Base-by-base conservation (phyloP, 2,329 filamentous ascomycete genomes). In the Rhynchosporium agropyri region DNA sequence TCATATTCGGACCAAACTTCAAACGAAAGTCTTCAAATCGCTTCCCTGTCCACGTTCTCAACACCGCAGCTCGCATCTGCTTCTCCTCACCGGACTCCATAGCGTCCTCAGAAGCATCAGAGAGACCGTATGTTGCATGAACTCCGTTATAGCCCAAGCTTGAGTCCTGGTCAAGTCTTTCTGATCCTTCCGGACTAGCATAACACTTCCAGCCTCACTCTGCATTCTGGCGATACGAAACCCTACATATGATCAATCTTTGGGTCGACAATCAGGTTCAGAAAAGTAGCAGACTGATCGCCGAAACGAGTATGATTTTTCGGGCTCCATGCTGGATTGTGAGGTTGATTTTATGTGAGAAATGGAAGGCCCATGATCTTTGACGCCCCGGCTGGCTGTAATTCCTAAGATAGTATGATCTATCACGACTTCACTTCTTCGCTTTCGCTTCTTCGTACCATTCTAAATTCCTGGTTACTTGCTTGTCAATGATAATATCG, bases 361-460 rank as follows among this genome's bases (percentile, higher is more conserved):
- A 59, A n/a, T 20, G 57, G 45, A 38, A 59, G 28, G 12, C 57
- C 57, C 45, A 59, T 59, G 15, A 59, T 50, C 31, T 59, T 59
- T 20, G 57, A 59, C 28, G 57, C 57, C 9, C 36, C 13, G 1
- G 31, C 54, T 45, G 49, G 29, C 4, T 29, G 20, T 15, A 31
- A 31, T 6, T 56, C 53, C 50, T 51, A 61, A 20, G 15, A 61
- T 29, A 10, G 59, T 10, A 61, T 61, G 59, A 13, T 56, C 29
- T n/a, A 42, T 56, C 3, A 50, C n/a, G 15, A 61, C 42, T 50
- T 48, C 59, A 1, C 56, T 42, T 20, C 20, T 20, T 20, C 20
- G 20, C 20, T 20, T 20, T 20, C 20, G 20, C 20, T 36, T 61
- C 28, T 1, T 43, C 13, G 46, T 54, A 61, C 15, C 59, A 56